These are phyloP conservation scores for Lizonia empirigonia DNA, from an alignment of 2,329 filamentous ascomycete species.

Conservation along the genomic window DNA sequence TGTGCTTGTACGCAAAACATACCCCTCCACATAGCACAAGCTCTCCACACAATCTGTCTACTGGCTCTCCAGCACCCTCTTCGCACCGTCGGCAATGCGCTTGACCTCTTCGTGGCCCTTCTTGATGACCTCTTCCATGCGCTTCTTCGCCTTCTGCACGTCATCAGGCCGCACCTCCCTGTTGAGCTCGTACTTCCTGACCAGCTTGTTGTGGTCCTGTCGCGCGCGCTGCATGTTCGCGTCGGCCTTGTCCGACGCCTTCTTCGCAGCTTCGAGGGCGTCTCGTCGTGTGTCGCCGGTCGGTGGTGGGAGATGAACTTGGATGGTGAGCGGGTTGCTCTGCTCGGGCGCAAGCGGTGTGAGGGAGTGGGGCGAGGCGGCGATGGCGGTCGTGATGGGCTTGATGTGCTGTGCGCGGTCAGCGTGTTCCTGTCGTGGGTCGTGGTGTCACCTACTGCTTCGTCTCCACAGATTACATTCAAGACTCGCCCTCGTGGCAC, in stretches of 20 bases:
- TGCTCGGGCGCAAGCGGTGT: conserved; percentile 58
- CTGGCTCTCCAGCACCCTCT: conserved; percentile 52
- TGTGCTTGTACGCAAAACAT: background rate
- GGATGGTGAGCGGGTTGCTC: conserved; percentile 57
- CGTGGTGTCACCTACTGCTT: conserved; percentile 57
- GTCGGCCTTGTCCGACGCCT: conserved; percentile 52
- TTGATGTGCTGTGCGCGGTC: conserved; percentile 57
- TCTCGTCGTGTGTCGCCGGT: conserved; percentile 60
- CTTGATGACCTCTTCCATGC: conserved; percentile 59
- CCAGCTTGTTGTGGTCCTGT: conserved; percentile 56
- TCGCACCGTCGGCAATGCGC: conserved; percentile 55
- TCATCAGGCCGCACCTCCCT: conserved; percentile 55
- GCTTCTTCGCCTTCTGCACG: conserved; percentile 54
- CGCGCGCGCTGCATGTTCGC: conserved; percentile 52
- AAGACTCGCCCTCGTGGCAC: conserved; percentile 67
- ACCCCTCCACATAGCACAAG: background rate
- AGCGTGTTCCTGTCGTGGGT: background rate
- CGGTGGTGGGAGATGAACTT: conserved; percentile 62
- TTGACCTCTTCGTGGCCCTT: conserved; percentile 56
- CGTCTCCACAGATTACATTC: conserved; percentile 68
- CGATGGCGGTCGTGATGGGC: conserved; percentile 59
- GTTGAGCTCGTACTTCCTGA: conserved; percentile 52
- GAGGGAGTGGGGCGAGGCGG: conserved; percentile 56
- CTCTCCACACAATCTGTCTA: conserved; percentile 18
- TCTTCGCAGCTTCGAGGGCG: conserved; percentile 48